Evolutionary conservation across 805 yeast species (phyloP), one percentile per base, ranked within the genome.

Genomic region (Geotrichum ghanense): DNA sequence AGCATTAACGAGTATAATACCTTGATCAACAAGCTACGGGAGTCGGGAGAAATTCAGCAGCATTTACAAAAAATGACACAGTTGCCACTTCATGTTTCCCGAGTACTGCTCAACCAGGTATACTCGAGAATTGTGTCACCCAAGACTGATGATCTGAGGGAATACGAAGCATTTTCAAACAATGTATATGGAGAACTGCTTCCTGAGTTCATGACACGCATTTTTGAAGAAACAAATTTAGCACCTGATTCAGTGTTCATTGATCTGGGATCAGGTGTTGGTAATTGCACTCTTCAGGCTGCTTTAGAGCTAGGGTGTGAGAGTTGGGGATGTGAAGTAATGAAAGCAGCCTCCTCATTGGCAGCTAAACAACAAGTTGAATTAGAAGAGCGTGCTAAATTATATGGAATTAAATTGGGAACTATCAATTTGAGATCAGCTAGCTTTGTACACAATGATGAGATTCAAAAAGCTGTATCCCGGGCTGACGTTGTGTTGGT

Each of bases 221-320:
- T 84, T 2, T 83, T 81, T 56, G 60, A 67, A 3, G 70, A 78
- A 54, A 81, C 87, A 44, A 72, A 71, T 1, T 64, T 88, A 44
- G 62, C 67, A 31, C 69, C 76, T 1, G 64, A 62, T 1, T 73
- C 76, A 41, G 74, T 69, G n/a, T 88, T 87, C 56, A 78, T 89
- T 51, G 97, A 89, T 63, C 68, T 89, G 21, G 97, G 97, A 0
- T 86, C 95, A 0, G 97, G 97, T 14, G 96, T 89, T 14, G 97
- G 96, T 0, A 89, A 89, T 59, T 86, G 95, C 48, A 81, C 83
- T 0, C 72, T 88, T 39, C 96, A 88, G 61, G 94, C 95, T 0
- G 87, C 95, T 0, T 62, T 89, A 27, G 95, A 88, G 56, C 78
- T 76, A 59, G 95, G 95, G 1, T 83, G 88, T 50, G 71, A 71